Conservation (phyloP, 768 basidiomycete species). For the Lentinula sp. region DNA sequence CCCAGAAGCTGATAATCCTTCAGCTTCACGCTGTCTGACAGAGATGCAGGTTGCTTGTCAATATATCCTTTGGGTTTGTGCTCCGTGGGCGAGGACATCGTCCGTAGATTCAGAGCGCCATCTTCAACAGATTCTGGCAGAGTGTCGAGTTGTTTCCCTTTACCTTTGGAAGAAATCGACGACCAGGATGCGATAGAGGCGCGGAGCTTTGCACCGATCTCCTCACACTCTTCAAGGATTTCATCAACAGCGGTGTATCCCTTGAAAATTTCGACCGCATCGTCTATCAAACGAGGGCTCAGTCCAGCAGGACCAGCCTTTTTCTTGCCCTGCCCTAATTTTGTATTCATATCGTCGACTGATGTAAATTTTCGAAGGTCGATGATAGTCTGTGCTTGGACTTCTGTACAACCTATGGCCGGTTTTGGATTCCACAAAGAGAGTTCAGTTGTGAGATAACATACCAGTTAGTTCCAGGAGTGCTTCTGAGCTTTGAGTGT, state of each 20-base stretch:
- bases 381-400: slow-evolving; percentile 78
- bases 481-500: slow-evolving; percentile 51
- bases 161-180: slow-evolving; percentile 29
- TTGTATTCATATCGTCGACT: slow-evolving; percentile 66
- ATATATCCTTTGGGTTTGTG: slow-evolving; percentile 59
- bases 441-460: slow-evolving; percentile 11
- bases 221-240: slow-evolving; percentile 84
- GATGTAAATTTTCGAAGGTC: slow-evolving; percentile 75
- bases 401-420: slow-evolving; percentile 61
- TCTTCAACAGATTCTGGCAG: slow-evolving; percentile 36
- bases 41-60: slow-evolving; percentile 60
- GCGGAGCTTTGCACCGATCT: slow-evolving; percentile 70
- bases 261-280: slow-evolving; percentile 76
- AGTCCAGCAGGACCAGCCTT: slow-evolving; percentile 79
- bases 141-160: slow-evolving; percentile 27
- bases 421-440: background rate
- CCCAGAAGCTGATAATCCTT: slow-evolving; percentile 98
- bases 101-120: slow-evolving; percentile 54
- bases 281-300: slow-evolving; percentile 86
- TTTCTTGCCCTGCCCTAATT: slow-evolving; percentile 83
- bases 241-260: slow-evolving; percentile 87
- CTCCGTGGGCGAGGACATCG: slow-evolving; percentile 34
- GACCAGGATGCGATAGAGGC: slow-evolving; percentile 79
- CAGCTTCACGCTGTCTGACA: slow-evolving; percentile 64
- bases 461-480: slow-evolving; percentile 73